Evolutionary conservation across 2,329 filamentous ascomycete species (phyloP).

Genomic region (Madurella fahalii): DNA sequence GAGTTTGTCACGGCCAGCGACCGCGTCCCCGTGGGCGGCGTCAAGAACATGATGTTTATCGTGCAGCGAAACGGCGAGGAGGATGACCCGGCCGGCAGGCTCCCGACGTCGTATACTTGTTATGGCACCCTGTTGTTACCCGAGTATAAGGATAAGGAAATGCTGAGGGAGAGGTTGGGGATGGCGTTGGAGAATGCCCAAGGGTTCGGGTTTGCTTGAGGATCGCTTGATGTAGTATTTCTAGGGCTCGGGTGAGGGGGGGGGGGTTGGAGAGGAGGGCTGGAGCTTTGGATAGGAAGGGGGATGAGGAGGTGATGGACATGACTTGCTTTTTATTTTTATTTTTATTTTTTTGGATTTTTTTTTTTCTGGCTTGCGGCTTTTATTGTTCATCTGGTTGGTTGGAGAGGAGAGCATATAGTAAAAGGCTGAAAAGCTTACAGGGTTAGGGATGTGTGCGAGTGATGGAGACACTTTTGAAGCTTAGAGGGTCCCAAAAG

Average conservation of each 20-base stretch:
- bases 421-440: no score
- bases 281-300: neutral
- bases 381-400: no score
- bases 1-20: conserved; percentile 96
- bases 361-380: no score
- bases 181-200: conserved; percentile 84
- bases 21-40: conserved; percentile 81
- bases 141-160: conserved; percentile 68
- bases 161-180: conserved; percentile 69
- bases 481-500: no score
- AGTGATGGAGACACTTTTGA: no score
- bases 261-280: neutral
- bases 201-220: conserved; percentile 78
- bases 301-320: neutral
- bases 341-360: neutral
- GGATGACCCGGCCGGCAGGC: conserved; percentile 41
- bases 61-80: conserved; percentile 73
- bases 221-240: neutral
- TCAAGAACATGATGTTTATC: conserved; percentile 76
- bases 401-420: no score
- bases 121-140: conserved; percentile 86
- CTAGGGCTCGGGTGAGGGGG: neutral
- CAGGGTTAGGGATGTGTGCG: no score
- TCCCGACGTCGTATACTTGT: conserved; percentile 90
- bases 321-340: neutral